These are phyloP conservation scores for Rubroboletus satanas DNA, from an alignment of 768 basidiomycete genomes.

Conservation along the genomic window DNA sequence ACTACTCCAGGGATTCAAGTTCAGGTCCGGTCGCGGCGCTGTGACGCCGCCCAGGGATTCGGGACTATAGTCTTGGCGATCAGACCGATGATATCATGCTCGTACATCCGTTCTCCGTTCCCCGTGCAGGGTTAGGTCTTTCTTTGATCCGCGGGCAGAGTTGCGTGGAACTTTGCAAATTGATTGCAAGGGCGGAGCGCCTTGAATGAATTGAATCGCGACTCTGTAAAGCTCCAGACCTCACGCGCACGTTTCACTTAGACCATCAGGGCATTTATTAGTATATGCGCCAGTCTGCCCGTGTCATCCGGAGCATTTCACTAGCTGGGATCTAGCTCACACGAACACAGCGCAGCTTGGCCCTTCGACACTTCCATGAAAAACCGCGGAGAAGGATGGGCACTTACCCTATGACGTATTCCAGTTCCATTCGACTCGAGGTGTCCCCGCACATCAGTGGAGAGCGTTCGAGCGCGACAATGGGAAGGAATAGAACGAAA, in stretches of 20 bases:
- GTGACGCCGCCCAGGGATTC: not conserved
- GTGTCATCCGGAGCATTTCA: not conserved
- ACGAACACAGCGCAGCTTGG: not conserved
- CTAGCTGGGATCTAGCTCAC: not conserved
- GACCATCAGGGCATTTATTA: not conserved
- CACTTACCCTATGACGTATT: not conserved
- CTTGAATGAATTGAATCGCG: not conserved
- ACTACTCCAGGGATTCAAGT: too few species aligned
- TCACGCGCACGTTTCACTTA: not conserved
- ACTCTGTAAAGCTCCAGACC: not conserved
- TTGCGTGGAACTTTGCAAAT: not conserved
- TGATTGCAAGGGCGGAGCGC: not conserved
- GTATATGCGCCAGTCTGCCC: not conserved
- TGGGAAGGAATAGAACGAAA: not conserved
- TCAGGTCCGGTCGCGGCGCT: not conserved
- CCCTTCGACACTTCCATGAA: not conserved
- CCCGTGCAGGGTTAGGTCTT: not conserved
- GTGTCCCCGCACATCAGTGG: not conserved
- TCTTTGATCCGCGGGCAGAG: slow-evolving; percentile 8
- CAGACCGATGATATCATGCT: not conserved
- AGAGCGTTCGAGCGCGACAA: not conserved
- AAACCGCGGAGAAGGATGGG: not conserved
- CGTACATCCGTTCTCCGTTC: not conserved
- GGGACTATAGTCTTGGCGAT: not conserved
- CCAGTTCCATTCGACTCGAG: not conserved